These are phyloP conservation scores for Cryphonectria naterciae DNA, from an alignment of 2,329 filamentous ascomycete genomes.

Conservation along the genomic window DNA sequence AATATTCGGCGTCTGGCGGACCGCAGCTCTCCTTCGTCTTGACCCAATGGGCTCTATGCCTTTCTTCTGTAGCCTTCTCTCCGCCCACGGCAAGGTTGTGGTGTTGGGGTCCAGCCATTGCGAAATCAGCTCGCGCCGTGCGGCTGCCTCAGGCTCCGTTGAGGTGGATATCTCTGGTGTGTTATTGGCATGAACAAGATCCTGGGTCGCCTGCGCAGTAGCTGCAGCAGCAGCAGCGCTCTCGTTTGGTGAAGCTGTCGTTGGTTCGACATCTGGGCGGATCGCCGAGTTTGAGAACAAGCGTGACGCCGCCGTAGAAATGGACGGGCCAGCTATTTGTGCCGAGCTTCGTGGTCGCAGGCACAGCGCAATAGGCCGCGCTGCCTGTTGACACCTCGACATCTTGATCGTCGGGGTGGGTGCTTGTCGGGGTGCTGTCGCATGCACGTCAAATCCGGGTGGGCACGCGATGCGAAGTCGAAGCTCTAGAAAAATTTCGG, in stretches of 20 bases:
- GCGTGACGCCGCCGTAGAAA: constrained; percentile 39
- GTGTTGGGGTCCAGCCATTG: constrained; percentile 66
- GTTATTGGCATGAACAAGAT: constrained; percentile 30
- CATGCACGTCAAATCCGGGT: constrained; percentile 22
- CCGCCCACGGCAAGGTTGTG: constrained; percentile 66
- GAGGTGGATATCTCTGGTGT: neutral
- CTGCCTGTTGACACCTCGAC: constrained; percentile 64
- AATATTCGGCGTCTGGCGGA: constrained; percentile 67
- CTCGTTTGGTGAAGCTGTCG: constrained; percentile 34
- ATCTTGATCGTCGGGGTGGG: constrained; percentile 43
- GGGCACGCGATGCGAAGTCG: constrained; percentile 24
- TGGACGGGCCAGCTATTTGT: constrained; percentile 41
- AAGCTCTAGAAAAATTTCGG: constrained; percentile 36
- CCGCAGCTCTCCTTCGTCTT: constrained; percentile 76
- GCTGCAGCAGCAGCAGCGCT: constrained; percentile 24
- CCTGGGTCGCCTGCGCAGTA: constrained; percentile 30
- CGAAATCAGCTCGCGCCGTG: constrained; percentile 38
- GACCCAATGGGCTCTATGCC: constrained; percentile 79
- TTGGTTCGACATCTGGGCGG: constrained; percentile 43
- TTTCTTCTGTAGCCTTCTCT: constrained; percentile 69
- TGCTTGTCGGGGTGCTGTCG: constrained; percentile 17
- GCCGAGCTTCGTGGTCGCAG: constrained; percentile 47
- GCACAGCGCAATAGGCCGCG: constrained; percentile 59
- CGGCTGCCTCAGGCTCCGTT: constrained; percentile 23
- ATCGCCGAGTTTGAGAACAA: constrained; percentile 42